A percentile compares a stretch with the other conserved stretches of the same genome.
These are phyloP conservation scores for Exidia glandulosa DNA, from an alignment of 768 basidiomycete species.

Conservation along the genomic window DNA sequence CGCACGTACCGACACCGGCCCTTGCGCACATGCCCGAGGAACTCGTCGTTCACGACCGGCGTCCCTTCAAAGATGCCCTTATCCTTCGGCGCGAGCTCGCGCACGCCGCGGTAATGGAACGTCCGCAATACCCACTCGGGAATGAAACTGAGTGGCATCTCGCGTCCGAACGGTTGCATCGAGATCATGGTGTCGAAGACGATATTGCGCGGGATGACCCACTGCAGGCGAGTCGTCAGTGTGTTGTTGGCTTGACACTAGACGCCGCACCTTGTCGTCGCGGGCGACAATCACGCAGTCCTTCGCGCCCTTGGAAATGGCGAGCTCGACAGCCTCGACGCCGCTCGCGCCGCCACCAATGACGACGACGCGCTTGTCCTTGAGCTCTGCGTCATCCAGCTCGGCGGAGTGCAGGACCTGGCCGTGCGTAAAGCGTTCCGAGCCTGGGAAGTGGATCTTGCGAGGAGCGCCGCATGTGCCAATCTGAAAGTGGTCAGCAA, in stretches of 20 bases:
- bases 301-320: constrained; percentile 22
- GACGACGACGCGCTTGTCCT: constrained; percentile 32
- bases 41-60: constrained; percentile 42
- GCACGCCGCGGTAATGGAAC: constrained; percentile 35
- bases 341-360: constrained; percentile 45
- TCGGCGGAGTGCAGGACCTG: constrained; percentile 36
- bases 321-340: constrained; percentile 34
- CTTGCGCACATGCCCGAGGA: constrained; percentile 32
- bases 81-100: constrained; percentile 31
- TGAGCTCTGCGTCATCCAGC: constrained; percentile 14
- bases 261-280: constrained; percentile 23
- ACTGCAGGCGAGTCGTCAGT: constrained; percentile 21
- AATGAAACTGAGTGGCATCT: constrained; percentile 41
- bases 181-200: constrained; percentile 37
- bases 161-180: constrained; percentile 39
- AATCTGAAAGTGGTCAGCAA: too few species aligned
- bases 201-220: constrained; percentile 37
- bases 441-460: constrained; percentile 33
- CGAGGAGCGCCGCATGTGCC: constrained; percentile 40
- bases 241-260: too few species aligned
- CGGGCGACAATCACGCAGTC: constrained; percentile 29
- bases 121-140: constrained; percentile 34
- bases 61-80: constrained; percentile 37
- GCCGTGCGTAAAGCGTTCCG: constrained; percentile 26
- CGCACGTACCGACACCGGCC: constrained; percentile 36